These are phyloP conservation scores for Suillus americanus DNA, from an alignment of 768 basidiomycete genomes.

Conservation along the genomic window DNA sequence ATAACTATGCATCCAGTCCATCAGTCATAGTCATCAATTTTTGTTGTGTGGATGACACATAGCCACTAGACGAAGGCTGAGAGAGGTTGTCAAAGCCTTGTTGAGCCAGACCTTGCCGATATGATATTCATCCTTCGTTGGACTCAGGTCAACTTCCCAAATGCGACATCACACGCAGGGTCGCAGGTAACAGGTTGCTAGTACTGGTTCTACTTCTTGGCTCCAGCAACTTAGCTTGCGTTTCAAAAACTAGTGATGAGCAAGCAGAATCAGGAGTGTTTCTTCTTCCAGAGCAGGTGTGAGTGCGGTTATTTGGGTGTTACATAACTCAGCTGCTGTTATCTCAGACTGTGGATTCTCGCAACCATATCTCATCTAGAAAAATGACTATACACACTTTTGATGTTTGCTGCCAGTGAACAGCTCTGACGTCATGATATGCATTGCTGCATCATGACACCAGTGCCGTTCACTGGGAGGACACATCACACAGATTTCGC, in stretches of 20 bases:
- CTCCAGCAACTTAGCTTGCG: slow-evolving; percentile 2
- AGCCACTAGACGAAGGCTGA: slow-evolving; percentile 87
- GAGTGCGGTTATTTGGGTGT: neutral
- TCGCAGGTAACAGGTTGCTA: slow-evolving; percentile 9
- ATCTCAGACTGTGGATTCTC: slow-evolving; percentile 59
- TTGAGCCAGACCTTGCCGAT: slow-evolving; percentile 81
- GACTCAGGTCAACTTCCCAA: slow-evolving; percentile 69
- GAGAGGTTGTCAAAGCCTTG: slow-evolving; percentile 15
- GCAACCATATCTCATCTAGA: slow-evolving; percentile 82
- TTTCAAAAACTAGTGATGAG: slow-evolving; percentile 23
- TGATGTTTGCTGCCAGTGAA: slow-evolving; percentile 59
- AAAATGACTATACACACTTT: slow-evolving; percentile 76
- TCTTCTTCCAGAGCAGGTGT: slow-evolving; percentile 65
- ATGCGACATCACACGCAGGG: slow-evolving; percentile 23
- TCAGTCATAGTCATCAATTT: neutral
- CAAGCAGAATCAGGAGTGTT: slow-evolving; percentile 71
- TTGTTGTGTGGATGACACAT: slow-evolving; percentile 77
- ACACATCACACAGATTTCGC: slow-evolving; percentile 65
- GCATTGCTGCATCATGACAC: neutral
- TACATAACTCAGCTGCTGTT: slow-evolving; percentile 5
- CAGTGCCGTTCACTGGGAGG: neutral
- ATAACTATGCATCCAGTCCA: slow-evolving; percentile 33
- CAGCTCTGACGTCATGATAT: neutral
- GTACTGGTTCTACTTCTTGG: neutral
- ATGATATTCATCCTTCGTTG: slow-evolving; percentile 62